Base-by-base conservation (phyloP, 1,284 basidiomycete species). In the Trichosporon coremiiforme region DNA sequence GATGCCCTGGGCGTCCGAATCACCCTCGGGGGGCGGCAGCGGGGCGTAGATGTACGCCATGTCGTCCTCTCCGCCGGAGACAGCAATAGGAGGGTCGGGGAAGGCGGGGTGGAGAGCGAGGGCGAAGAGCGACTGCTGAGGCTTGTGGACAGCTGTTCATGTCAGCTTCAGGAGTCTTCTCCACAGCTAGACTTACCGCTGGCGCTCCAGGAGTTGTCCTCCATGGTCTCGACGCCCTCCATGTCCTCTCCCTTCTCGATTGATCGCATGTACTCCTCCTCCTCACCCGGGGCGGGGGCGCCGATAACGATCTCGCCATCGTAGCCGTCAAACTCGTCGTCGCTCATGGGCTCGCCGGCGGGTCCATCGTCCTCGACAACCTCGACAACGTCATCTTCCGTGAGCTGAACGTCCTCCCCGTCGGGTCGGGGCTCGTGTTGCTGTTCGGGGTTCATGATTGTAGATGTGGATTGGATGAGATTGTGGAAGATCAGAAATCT, bases 31-130 rank as follows among this genome's bases (percentile, higher is more conserved):
- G 13, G 75, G 66, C 12, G 83, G 80, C 31, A 84, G 71, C 1
- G 82, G 82, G 47, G 74, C 80, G 74, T 94, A 99, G 76, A 99
- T 88, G 84, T 94, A 98, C 36, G 92, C 97, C 0, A 92, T 83
- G 81, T 99, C 96, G 82, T 99, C 97, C 83, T 97, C 95, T 41
- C 95, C 96, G 36, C 97, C 97, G 0, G 93, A 94, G 31, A 90
- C 90, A 4, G 93, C 94, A 38, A 98, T 86, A 1, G 92, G 89
- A 68, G 91, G 89, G 36, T 90, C 90, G 0, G 95, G 94, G 77
- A 83, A 86, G 6, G 72, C 69, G 0, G 87, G 87, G 82, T 99
- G 97, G 53, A 90, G 87, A 12, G 92, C 85, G 53, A 99, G 86
- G 62, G 90, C 85, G 80, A 98, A 99, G 65, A 98, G 91, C 10